Percentiles rank a stretch among this genome's conserved stretches.
Conservation (phyloP, 164 flowering plant species). For the Nymphaea colorata region DNA sequence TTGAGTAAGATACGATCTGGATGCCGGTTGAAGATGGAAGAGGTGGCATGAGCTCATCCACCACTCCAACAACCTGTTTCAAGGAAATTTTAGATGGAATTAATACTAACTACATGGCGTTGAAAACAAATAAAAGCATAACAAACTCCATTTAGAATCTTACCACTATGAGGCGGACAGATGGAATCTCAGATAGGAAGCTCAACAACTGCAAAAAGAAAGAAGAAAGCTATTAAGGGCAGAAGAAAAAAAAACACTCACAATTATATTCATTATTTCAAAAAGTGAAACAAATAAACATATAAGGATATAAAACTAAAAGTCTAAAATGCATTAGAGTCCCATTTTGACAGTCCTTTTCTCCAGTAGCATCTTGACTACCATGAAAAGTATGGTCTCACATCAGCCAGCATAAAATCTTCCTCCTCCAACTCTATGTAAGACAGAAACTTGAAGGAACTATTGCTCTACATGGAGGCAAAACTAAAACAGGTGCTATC, state of each 20-base stretch:
- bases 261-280: too few species aligned
- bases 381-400: too few species aligned
- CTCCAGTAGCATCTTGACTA: too few species aligned
- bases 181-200: conserved; percentile 71
- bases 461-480: too few species aligned
- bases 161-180: conserved; percentile 79
- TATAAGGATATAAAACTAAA: too few species aligned
- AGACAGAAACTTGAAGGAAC: too few species aligned
- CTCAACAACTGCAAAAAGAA: conserved; percentile 54
- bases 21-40: conserved; percentile 62
- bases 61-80: conserved; percentile 69
- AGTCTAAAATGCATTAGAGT: too few species aligned
- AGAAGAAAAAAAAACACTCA: not conserved
- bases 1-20: conserved; percentile 54
- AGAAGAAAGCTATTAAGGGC: conserved; percentile 2
- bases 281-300: not conserved
- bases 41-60: conserved; percentile 63
- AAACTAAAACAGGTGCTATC: too few species aligned
- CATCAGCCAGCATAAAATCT: too few species aligned
- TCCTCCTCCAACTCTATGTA: too few species aligned
- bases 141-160: conserved; percentile 3
- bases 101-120: too few species aligned
- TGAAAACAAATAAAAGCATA: not conserved
- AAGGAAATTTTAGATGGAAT: not conserved
- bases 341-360: too few species aligned